Evolutionary conservation across 495 filamentous ascomycete species (phyloP).

Genomic region (Pseudevernia furfuracea): DNA sequence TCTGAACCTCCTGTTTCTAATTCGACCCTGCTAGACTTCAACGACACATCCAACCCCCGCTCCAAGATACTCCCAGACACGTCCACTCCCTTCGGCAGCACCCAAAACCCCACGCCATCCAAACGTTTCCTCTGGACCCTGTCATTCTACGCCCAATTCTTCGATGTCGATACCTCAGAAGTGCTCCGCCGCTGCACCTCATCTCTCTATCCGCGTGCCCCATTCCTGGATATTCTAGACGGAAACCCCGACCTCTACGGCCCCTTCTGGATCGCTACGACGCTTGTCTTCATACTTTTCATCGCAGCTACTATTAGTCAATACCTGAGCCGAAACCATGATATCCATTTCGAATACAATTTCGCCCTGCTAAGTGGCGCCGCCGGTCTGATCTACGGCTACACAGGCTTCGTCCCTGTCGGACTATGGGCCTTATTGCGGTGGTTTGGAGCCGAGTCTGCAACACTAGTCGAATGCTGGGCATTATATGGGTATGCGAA

Average conservation of each 20-base stretch:
- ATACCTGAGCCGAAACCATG: constrained; percentile 60
- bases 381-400: constrained; percentile 87
- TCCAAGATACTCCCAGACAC: constrained; percentile 51
- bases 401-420: constrained; percentile 76
- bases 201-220: constrained; percentile 76
- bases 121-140: constrained; percentile 90
- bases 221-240: constrained; percentile 93
- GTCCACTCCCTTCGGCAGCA: constrained; percentile 56
- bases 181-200: constrained; percentile 77
- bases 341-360: constrained; percentile 71
- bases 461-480: constrained; percentile 85
- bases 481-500: constrained; percentile 92
- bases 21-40: constrained; percentile 39
- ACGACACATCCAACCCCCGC: constrained; percentile 44
- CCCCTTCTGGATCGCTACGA: constrained; percentile 97
- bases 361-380: constrained; percentile 76
- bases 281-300: constrained; percentile 91
- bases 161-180: constrained; percentile 89
- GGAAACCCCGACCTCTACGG: constrained; percentile 96
- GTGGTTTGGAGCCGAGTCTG: constrained; percentile 86
- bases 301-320: constrained; percentile 88
- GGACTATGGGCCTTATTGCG: constrained; percentile 80
- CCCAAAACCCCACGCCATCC: constrained; percentile 40
- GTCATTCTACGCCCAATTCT: constrained; percentile 93
- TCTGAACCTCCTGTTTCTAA: neutral